phyloP scores from a whole-genome alignment of 1,284 basidiomycete genomes.

The Marasmius sp. region DNA sequence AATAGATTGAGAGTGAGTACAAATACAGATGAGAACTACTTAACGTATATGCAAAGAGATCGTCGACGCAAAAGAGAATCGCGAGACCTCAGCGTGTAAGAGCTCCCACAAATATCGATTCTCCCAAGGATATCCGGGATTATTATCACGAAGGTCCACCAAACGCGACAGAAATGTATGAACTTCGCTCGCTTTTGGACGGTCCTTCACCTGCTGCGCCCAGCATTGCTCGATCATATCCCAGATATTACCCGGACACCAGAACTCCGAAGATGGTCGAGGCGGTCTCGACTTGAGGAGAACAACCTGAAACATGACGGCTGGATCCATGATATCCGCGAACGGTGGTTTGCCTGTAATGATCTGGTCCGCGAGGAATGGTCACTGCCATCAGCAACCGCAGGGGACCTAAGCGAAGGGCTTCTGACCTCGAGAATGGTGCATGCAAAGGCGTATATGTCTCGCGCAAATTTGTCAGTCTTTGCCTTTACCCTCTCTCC shows the following conservation, averaged over 20 bases:
- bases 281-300: background rate
- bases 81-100: too few relatives aligned
- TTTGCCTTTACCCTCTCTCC: too few relatives aligned
- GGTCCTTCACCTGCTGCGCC: background rate
- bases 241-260: background rate
- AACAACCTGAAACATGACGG: background rate
- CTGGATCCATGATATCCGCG: background rate
- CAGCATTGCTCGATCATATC: background rate
- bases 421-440: slow-evolving; percentile 1
- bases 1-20: too few relatives aligned
- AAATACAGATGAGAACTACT: too few relatives aligned
- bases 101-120: too few relatives aligned
- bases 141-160: background rate
- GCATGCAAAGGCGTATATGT: slow-evolving; percentile 8
- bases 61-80: too few relatives aligned
- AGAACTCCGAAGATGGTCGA: background rate
- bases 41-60: too few relatives aligned
- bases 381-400: too few relatives aligned
- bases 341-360: background rate
- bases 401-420: too few relatives aligned
- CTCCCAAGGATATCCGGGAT: too few relatives aligned
- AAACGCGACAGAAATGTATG: background rate
- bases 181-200: background rate
- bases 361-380: background rate
- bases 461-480: background rate